A percentile compares a stretch with the other conserved stretches of the same genome.
phyloP scores from a whole-genome alignment of 2,329 filamentous ascomycete species.

The Calonectria montana region DNA sequence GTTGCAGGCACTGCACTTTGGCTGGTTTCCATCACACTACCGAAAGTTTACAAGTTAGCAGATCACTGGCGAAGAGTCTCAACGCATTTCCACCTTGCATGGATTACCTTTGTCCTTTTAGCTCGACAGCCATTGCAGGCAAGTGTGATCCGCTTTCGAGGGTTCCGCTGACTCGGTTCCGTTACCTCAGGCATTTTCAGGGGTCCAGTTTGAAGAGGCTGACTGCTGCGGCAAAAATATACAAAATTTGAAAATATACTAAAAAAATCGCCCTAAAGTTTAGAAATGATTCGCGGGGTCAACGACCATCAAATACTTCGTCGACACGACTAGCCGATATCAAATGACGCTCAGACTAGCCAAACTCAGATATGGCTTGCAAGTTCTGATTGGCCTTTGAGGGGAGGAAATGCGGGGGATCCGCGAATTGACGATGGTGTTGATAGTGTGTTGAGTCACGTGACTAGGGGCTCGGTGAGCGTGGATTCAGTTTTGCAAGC shows the following conservation, averaged over 20 bases:
- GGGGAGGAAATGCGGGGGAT: background rate
- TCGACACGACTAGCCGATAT: background rate
- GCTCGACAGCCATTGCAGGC: slow-evolving; percentile 25
- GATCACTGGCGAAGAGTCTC: background rate
- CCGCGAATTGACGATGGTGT: background rate
- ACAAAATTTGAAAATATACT: background rate
- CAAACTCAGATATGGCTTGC: background rate
- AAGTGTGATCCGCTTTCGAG: slow-evolving; percentile 19
- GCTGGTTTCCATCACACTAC: slow-evolving; percentile 28
- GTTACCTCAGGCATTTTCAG: background rate
- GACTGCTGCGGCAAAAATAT: background rate
- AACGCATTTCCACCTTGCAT: background rate
- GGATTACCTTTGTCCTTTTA: slow-evolving; percentile 21
- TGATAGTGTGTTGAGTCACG: background rate
- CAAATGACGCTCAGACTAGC: background rate
- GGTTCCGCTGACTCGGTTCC: background rate
- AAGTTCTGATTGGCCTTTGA: background rate
- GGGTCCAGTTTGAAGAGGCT: background rate
- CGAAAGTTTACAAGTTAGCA: background rate
- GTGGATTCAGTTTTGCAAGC: background rate
- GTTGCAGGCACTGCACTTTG: slow-evolving; percentile 18
- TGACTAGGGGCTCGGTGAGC: background rate
- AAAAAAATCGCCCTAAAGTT: background rate
- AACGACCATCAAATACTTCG: background rate
- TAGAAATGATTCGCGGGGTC: slow-evolving; percentile 1